These are phyloP conservation scores for Lepidium aucheri DNA, from an alignment of 345 rosid genomes.

Conservation along the genomic window DNA sequence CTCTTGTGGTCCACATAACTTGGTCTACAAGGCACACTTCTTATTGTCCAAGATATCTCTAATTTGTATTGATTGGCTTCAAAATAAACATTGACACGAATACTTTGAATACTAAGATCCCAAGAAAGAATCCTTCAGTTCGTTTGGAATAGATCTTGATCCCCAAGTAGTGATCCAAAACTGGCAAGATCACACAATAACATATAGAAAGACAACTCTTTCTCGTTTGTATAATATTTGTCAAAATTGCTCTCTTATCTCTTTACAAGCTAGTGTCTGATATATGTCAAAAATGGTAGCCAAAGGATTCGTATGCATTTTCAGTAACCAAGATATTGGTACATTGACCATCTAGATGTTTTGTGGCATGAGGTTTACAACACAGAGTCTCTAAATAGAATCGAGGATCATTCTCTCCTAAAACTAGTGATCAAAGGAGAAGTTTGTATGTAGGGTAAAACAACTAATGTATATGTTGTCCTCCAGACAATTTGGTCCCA, in stretches of 20 bases:
- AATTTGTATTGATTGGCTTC: not conserved
- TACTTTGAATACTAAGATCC: conserved; percentile 1
- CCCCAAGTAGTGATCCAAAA: conserved; percentile 77
- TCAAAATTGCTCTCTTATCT: not conserved
- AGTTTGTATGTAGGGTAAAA: conserved; percentile 97
- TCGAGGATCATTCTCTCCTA: conserved; percentile 37
- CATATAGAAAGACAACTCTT: not conserved
- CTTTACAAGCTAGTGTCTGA: conserved; percentile 65
- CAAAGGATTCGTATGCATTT: conserved; percentile 65
- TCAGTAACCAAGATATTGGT: conserved; percentile 78
- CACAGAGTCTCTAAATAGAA: conserved; percentile 78
- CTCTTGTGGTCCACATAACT: too few relatives aligned
- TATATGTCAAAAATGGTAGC: conserved; percentile 25
- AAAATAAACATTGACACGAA: not conserved
- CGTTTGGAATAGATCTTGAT: conserved; percentile 54
- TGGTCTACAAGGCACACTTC: too few relatives aligned
- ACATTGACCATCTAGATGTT: conserved; percentile 63
- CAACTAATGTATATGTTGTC: conserved; percentile 66
- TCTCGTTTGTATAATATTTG: not conserved
- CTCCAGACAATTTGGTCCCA: conserved; percentile 51
- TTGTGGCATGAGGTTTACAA: conserved; percentile 66
- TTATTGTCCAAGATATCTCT: too few relatives aligned
- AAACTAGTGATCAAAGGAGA: conserved; percentile 86
- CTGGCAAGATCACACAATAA: conserved; percentile 41
- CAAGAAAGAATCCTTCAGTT: conserved; percentile 84